Conservation (phyloP, 805 yeast genomes). For the Kregervanrija delftensis region DNA sequence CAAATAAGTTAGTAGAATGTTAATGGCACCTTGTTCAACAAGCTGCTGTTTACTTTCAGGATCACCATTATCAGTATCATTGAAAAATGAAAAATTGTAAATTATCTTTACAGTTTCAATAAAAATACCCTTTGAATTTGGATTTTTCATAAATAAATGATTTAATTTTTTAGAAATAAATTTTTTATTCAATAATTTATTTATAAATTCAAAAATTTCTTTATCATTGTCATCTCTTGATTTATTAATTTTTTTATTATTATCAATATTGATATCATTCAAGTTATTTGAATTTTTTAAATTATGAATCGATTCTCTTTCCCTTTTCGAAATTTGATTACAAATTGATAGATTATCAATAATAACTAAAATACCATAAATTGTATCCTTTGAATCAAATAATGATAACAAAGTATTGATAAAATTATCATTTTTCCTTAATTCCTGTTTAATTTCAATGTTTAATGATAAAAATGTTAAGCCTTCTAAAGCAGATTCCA, state of each 20-base stretch:
- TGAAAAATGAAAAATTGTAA: slow-evolving; percentile 27
- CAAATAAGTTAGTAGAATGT: slow-evolving; percentile 33
- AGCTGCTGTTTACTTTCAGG: slow-evolving; percentile 13
- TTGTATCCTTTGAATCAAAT: slow-evolving; percentile 5
- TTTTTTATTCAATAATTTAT: slow-evolving; percentile 14
- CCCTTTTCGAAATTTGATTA: slow-evolving; percentile 24
- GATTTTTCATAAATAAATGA: neutral
- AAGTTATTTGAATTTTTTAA: slow-evolving; percentile 31
- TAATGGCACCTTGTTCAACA: slow-evolving; percentile 41
- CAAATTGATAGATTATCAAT: slow-evolving; percentile 33
- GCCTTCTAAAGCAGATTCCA: slow-evolving; percentile 25
- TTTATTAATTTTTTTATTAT: slow-evolving; percentile 21
- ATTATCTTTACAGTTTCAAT: slow-evolving; percentile 30
- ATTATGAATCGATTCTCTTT: slow-evolving; percentile 29
- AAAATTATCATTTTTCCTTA: slow-evolving; percentile 31
- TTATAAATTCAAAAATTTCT: slow-evolving; percentile 21
- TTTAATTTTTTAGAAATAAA: slow-evolving; percentile 14
- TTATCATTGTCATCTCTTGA: slow-evolving; percentile 24
- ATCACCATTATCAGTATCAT: slow-evolving; percentile 20
- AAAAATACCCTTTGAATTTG: slow-evolving; percentile 18
- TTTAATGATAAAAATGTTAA: slow-evolving; percentile 31
- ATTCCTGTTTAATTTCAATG: slow-evolving; percentile 22
- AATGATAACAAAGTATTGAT: slow-evolving; percentile 18
- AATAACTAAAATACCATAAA: slow-evolving; percentile 35
- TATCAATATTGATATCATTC: slow-evolving; percentile 19